Evolutionary conservation across 495 filamentous ascomycete genomes (phyloP).

Genomic region (Penicillium flavigenum): DNA sequence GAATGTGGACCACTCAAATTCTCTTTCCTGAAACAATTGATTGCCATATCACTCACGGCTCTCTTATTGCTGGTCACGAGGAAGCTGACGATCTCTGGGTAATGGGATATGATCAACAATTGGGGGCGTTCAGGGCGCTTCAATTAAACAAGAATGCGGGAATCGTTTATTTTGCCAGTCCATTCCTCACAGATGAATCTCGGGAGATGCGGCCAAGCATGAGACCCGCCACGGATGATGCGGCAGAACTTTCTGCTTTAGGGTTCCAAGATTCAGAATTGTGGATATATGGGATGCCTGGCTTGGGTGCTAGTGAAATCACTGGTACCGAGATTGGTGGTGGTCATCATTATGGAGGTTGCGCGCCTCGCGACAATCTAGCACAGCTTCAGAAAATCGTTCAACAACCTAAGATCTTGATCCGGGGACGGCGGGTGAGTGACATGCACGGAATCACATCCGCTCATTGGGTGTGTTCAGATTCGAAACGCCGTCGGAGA

Average conservation of each 20-base stretch:
- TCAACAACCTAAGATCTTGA: constrained; percentile 36
- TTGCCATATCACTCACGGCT: constrained; percentile 64
- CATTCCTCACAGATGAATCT: constrained; percentile 40
- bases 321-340: constrained; percentile 19
- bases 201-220: constrained; percentile 60
- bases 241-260: constrained; percentile 72
- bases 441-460: constrained; percentile 47
- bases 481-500: constrained; percentile 32
- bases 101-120: constrained; percentile 73
- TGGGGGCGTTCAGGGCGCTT: constrained; percentile 75
- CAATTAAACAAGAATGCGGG: constrained; percentile 74
- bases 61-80: constrained; percentile 65
- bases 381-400: constrained; percentile 36
- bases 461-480: constrained; percentile 40
- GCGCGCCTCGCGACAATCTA: constrained; percentile 28
- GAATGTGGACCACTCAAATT: constrained; percentile 86
- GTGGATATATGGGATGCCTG: constrained; percentile 80
- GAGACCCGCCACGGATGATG: constrained; percentile 62
- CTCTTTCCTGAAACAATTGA: constrained; percentile 78
- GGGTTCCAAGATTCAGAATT: constrained; percentile 71
- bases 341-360: constrained; percentile 20
- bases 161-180: constrained; percentile 78
- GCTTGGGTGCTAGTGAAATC: constrained; percentile 23
- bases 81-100: constrained; percentile 75
- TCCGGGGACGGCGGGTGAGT: constrained; percentile 39